Base-by-base conservation (phyloP, 139 green algal genomes). In the Coelastrella sp. region DNA sequence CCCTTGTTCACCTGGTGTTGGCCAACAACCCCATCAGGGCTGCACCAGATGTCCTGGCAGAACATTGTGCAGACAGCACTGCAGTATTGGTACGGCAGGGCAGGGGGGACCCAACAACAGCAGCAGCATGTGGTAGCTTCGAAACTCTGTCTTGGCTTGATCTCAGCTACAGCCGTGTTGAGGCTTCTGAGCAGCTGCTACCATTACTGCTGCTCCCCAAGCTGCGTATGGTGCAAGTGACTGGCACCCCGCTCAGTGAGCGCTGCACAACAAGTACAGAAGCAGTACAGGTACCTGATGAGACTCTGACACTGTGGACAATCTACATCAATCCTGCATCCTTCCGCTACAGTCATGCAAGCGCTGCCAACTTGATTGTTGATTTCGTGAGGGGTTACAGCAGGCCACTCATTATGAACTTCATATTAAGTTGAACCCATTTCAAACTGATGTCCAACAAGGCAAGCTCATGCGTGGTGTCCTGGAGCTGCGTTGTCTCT, bases 151-250 rank as follows among this genome's bases (percentile, higher is more conserved):
- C 51, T 19, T 34, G 27, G 59, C 62, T 84, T 13, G 60, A 84
- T 30, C 78, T 84, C 17, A 75, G 78, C n/a, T 41, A 63, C 19
- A 84, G 9, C 17, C 13, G 15, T 32, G 40, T 84, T 38, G 15
- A 15, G 7, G 37, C 59, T 43, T 57, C 37, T 48, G 21, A 21
- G 60, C 27, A 84, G 41, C 60, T 84, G 78, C 15, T 76, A 15
- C 4, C 40, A 35, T 37, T 84, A 53, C 60, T 76, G 78, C 27
- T 50, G 78, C 62, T 74, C 15, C 59, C 62, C 9, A 37, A 41
- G 60, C 62, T 84, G 62, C 9, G 2, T 41, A 38, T 60, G 53
- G 40, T 84, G 78, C 62, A 45, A 43, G 38, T 84, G 60, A 34
- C 45, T 32, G 38, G 41, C 41, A 76, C 40, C 23, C 60, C 78